Evolutionary conservation across 352 stramenopile species (phyloP).

Genomic region (Proteromonas lacertae): DNA sequence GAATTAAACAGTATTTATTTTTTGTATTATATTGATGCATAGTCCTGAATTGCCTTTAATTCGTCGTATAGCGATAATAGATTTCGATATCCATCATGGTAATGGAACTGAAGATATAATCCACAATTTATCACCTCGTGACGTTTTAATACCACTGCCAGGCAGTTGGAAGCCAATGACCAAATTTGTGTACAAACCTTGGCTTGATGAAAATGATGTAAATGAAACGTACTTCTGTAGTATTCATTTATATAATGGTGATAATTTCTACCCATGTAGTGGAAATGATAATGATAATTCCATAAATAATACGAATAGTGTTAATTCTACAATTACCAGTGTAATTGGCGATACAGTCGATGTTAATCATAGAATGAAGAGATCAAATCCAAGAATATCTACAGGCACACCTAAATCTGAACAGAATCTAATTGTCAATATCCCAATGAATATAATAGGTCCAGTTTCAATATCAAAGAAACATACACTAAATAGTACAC

Average conservation of each 20-base stretch:
- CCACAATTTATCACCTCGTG: slow-evolving; percentile 21
- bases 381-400: no score
- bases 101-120: slow-evolving; percentile 89
- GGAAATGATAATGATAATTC: no score
- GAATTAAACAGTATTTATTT: no score
- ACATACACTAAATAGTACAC: no score
- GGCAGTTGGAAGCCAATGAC: slow-evolving; percentile 11
- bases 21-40: not conserved
- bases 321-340: no score
- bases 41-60: slow-evolving; percentile 5
- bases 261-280: slow-evolving; percentile 30
- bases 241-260: slow-evolving; percentile 11
- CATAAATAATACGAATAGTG: no score
- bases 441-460: no score
- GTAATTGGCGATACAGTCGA: slow-evolving; percentile 15
- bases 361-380: slow-evolving; percentile 9
- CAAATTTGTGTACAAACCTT: slow-evolving; percentile 60
- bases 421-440: no score
- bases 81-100: slow-evolving; percentile 77
- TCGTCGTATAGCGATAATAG: slow-evolving; percentile 50
- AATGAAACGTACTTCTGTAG: slow-evolving; percentile 70
- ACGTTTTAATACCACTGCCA: slow-evolving; percentile 15
- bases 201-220: slow-evolving; percentile 57
- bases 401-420: no score
- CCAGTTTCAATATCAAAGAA: no score